These are phyloP conservation scores for Phytophthora tentaculata DNA, from an alignment of 352 stramenopile species.

Conservation along the genomic window DNA sequence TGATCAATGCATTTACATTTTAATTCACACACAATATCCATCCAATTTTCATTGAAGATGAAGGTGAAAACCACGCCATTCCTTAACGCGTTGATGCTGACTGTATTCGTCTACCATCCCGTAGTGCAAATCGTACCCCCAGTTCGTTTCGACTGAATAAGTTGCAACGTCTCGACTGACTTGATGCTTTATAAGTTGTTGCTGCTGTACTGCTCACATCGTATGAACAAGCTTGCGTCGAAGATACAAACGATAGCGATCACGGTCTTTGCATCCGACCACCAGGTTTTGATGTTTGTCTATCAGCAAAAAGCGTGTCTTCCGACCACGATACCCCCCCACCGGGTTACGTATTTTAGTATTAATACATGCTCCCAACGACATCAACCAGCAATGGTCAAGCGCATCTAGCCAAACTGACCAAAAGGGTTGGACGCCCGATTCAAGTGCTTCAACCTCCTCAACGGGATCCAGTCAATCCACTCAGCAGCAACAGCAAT, in stretches of 20 bases:
- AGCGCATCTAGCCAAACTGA: constrained; percentile 2
- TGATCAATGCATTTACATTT: too few species aligned
- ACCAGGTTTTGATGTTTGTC: constrained; percentile 10
- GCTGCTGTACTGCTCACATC: constrained; percentile 16
- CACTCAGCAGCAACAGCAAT: constrained; percentile 23
- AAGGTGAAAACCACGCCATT: constrained; percentile 1
- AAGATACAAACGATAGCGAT: constrained; percentile 33
- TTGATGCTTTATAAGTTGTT: not conserved
- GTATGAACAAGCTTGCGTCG: constrained; percentile 14
- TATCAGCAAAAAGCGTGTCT: not conserved
- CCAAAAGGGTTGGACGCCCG: constrained; percentile 11
- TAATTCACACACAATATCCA: too few species aligned
- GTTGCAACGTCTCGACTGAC: constrained; percentile 14
- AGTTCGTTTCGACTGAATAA: constrained; percentile 9
- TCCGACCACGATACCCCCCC: constrained; percentile 1
- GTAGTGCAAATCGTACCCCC: constrained; percentile 1
- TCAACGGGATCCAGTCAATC: constrained; percentile 13
- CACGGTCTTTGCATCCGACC: constrained; percentile 22
- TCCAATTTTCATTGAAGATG: not conserved
- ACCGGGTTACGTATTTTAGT: not conserved
- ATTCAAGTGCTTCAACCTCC: not conserved
- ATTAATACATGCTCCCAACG: not conserved
- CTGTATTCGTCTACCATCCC: constrained; percentile 5
- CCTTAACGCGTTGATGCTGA: constrained; percentile 1
- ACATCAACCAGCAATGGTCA: constrained; percentile 27